Percentiles rank a stretch among this genome's conserved stretches.
These are phyloP conservation scores for Elongisporangium prolatum DNA, from an alignment of 352 stramenopile genomes.

Conservation along the genomic window DNA sequence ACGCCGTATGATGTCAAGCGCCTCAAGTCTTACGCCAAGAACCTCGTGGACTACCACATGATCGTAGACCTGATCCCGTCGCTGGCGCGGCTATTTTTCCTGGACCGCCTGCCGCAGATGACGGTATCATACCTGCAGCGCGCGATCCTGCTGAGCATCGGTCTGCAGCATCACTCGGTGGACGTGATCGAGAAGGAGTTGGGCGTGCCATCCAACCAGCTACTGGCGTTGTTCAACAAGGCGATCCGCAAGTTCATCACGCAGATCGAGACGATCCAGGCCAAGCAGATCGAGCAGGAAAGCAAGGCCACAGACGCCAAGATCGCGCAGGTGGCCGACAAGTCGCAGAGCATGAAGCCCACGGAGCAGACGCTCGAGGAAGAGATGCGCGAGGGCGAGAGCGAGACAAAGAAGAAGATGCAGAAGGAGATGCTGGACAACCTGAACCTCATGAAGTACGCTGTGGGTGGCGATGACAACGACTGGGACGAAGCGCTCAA, in stretches of 20 bases:
- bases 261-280: constrained; percentile 72
- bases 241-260: constrained; percentile 86
- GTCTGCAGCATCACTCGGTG: constrained; percentile 91
- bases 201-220: constrained; percentile 92
- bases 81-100: constrained; percentile 95
- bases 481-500: constrained; percentile 86
- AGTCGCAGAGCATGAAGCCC: constrained; percentile 74
- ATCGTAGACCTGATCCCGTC: constrained; percentile 97
- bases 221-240: constrained; percentile 99
- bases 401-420: constrained; percentile 77
- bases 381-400: constrained; percentile 69
- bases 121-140: constrained; percentile 95
- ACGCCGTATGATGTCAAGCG: constrained; percentile 98
- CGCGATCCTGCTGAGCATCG: constrained; percentile 94
- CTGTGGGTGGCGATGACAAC: constrained; percentile 90
- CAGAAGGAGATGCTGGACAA: constrained; percentile 84
- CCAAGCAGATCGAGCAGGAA: constrained; percentile 85
- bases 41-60: constrained; percentile 99
- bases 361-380: constrained; percentile 81
- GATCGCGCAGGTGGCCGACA: constrained; percentile 37
- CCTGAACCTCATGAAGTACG: constrained; percentile 95
- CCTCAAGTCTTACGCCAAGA: constrained; percentile 97
- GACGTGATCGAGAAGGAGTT: constrained; percentile 93
- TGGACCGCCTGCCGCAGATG: constrained; percentile 89
- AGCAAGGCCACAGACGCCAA: constrained; percentile 66